phyloP scores from a whole-genome alignment of 305 asterid genomes.

The Ilex paraguariensis region DNA sequence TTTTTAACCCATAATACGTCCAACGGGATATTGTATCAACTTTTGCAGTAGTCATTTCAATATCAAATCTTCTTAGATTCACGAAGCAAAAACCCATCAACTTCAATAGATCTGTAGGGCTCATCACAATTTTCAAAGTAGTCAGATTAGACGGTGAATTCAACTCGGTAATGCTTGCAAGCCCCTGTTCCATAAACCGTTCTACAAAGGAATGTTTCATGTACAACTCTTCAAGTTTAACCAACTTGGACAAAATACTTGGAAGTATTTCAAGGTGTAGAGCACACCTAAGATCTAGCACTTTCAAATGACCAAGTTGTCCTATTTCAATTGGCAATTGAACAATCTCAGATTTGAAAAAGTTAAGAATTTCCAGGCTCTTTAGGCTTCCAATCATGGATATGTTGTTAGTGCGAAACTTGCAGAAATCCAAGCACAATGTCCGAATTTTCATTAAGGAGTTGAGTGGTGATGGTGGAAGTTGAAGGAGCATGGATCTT shows the following conservation, averaged over 20 bases:
- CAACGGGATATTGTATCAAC: no score
- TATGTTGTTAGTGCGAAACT: slow-evolving; percentile 1
- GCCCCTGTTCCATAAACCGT: neutral
- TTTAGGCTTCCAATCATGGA: neutral
- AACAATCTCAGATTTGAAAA: neutral
- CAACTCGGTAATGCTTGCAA: neutral
- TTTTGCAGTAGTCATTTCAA: neutral
- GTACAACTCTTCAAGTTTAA: slow-evolving; percentile 15
- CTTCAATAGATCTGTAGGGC: no score
- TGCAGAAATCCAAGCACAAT: slow-evolving; percentile 8
- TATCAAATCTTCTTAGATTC: slow-evolving; percentile 7
- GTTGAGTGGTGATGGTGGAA: slow-evolving; percentile 8
- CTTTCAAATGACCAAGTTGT: slow-evolving; percentile 3
- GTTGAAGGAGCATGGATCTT: no score
- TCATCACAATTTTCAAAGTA: slow-evolving; percentile 2
- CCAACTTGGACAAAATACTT: neutral
- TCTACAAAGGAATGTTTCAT: slow-evolving; percentile 5
- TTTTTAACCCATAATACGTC: no score
- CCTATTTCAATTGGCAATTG: slow-evolving; percentile 2
- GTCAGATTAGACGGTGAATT: neutral
- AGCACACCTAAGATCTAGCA: slow-evolving; percentile 12
- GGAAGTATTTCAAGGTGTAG: slow-evolving; percentile 1
- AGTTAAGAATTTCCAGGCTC: slow-evolving; percentile 23
- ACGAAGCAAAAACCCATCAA: neutral
- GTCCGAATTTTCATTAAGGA: slow-evolving; percentile 16